Conservation (phyloP, 495 filamentous ascomycete species). For the Penicillium longicatenatum region DNA sequence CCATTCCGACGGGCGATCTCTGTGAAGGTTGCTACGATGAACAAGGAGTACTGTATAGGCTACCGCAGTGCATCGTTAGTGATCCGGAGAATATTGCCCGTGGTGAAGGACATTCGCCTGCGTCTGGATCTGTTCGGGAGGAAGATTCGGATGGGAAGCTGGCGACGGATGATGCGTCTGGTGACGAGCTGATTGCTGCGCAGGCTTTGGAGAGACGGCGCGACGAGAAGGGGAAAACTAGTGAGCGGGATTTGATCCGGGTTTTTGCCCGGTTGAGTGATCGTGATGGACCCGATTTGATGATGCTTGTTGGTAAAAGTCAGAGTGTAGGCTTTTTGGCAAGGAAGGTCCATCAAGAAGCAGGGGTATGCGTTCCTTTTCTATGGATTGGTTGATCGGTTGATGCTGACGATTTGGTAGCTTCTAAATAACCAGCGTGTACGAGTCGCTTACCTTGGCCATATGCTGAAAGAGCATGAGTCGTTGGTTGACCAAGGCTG, state of each 20-base stretch:
- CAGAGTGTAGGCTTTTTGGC: constrained; percentile 65
- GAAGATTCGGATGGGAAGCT: constrained; percentile 49
- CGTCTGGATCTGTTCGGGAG: constrained; percentile 38
- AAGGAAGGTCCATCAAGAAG: constrained; percentile 63
- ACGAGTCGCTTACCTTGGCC: constrained; percentile 76
- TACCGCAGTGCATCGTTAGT: constrained; percentile 74
- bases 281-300: constrained; percentile 59
- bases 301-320: constrained; percentile 58
- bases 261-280: constrained; percentile 71
- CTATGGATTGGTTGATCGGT: neutral
- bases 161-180: constrained; percentile 45
- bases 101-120: constrained; percentile 10
- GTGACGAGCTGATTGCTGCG: constrained; percentile 42
- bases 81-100: constrained; percentile 70
- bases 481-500: constrained; percentile 70
- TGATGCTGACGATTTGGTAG: constrained; percentile 18
- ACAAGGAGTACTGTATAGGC: constrained; percentile 70
- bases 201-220: constrained; percentile 59
- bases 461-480: constrained; percentile 67
- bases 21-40: constrained; percentile 78
- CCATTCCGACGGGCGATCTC: constrained; percentile 72
- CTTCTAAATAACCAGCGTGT: constrained; percentile 57
- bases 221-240: constrained; percentile 65
- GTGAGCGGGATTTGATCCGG: constrained; percentile 56
- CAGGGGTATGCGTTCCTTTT: constrained; percentile 53